phyloP scores from a whole-genome alignment of 2,329 filamentous ascomycete genomes.

The Talaromyces islandicus region DNA sequence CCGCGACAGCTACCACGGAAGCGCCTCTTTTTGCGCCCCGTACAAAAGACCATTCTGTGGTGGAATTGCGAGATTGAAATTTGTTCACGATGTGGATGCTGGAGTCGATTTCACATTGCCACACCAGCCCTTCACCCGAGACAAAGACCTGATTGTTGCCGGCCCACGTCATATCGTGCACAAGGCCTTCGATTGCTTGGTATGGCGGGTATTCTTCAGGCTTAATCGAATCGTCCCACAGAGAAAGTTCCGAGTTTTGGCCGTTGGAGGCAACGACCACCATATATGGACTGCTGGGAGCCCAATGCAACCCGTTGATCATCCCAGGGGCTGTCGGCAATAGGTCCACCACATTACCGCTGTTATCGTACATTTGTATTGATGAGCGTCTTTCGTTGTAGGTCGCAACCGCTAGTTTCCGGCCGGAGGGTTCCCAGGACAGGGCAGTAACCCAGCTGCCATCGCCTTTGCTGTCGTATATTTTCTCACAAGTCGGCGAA shows the following conservation, averaged over 20 bases:
- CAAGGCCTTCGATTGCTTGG: constrained; percentile 29
- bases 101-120: constrained; percentile 33
- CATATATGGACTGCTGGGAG: constrained; percentile 31
- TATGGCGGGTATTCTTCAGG: constrained; percentile 32
- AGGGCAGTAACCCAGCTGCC: constrained; percentile 37
- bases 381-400: constrained; percentile 37
- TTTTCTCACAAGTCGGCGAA: constrained; percentile 25
- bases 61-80: constrained; percentile 22
- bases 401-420: constrained; percentile 42
- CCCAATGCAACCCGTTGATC: constrained; percentile 40
- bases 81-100: constrained; percentile 32
- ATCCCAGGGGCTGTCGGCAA: constrained; percentile 40
- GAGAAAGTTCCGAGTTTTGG: constrained; percentile 32
- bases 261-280: constrained; percentile 39
- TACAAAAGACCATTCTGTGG: constrained; percentile 37
- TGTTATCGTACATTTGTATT: constrained; percentile 39
- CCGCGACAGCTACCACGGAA: constrained; percentile 32
- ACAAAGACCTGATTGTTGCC: constrained; percentile 31
- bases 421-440: constrained; percentile 40
- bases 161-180: constrained; percentile 41
- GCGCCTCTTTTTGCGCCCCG: constrained; percentile 24
- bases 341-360: constrained; percentile 39
- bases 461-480: constrained; percentile 29
- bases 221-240: constrained; percentile 38
- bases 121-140: constrained; percentile 34